Conservation (phyloP, 108 stramenopile genomes). For the Cyclostephanos tholiformis region DNA sequence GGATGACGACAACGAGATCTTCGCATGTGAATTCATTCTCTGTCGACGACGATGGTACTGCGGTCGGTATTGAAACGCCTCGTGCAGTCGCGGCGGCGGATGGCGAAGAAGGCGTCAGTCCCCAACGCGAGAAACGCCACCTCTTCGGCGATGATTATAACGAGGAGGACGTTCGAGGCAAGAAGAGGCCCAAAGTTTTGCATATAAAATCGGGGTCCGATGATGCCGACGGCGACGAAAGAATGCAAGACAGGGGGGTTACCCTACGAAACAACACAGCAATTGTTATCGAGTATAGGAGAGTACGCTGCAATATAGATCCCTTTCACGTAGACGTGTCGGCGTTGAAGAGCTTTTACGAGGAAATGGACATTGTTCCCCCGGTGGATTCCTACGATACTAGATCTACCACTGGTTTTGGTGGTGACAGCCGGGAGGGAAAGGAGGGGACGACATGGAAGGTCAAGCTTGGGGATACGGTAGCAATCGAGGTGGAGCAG, state of each 20-base stretch:
- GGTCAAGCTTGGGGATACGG: constrained; percentile 67
- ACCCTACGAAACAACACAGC: neutral
- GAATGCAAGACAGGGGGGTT: neutral
- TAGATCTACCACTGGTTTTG: neutral
- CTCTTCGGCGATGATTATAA: constrained; percentile 1
- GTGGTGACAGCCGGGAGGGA: neutral
- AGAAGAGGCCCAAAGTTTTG: neutral
- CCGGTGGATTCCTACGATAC: constrained; percentile 41
- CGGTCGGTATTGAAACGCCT: neutral
- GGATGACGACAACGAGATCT: neutral
- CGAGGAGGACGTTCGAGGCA: neutral
- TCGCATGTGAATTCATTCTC: neutral
- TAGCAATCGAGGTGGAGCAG: constrained; percentile 55
- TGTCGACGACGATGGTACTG: neutral
- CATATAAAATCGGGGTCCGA: neutral
- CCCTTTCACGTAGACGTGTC: constrained; percentile 69
- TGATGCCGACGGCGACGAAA: neutral
- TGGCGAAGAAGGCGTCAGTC: neutral
- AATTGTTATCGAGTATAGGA: neutral
- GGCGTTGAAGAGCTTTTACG: constrained; percentile 53
- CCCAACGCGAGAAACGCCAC: neutral
- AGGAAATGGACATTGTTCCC: constrained; percentile 50
- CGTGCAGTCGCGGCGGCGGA: neutral
- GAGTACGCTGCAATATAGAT: constrained; percentile 2
- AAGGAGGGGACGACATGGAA: constrained; percentile 30